phyloP scores from a whole-genome alignment of 2,329 filamentous ascomycete species.

The Epichloe gansuensis region DNA sequence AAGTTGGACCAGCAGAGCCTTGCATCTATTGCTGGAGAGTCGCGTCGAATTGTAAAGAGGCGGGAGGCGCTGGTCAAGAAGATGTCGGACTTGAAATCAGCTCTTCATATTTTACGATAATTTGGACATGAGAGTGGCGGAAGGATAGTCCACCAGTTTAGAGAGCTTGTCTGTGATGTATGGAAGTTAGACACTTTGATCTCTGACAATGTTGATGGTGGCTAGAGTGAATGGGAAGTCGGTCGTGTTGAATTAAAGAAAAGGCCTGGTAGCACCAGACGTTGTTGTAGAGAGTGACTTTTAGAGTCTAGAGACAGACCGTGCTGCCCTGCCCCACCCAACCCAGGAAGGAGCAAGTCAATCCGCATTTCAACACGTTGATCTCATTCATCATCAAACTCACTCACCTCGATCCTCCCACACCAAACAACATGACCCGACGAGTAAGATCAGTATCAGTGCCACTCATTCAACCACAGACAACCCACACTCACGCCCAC shows the following conservation, averaged over 20 bases:
- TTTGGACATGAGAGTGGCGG: not conserved
- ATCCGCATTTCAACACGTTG: too few relatives aligned
- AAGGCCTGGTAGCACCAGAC: too few relatives aligned
- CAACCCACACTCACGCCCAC: not conserved
- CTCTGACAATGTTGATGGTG: too few relatives aligned
- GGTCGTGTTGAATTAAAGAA: too few relatives aligned
- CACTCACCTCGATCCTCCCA: not conserved
- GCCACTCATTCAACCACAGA: not conserved
- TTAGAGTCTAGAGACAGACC: too few relatives aligned
- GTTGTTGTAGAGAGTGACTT: too few relatives aligned
- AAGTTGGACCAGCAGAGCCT: not conserved
- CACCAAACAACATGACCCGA: slow-evolving; percentile 17
- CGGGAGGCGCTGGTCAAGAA: slow-evolving; percentile 4
- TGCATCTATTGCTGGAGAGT: not conserved
- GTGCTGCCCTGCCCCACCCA: not conserved
- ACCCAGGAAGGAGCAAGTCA: too few relatives aligned
- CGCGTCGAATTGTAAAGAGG: not conserved
- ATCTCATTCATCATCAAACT: not conserved
- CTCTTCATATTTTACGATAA: slow-evolving; percentile 4
- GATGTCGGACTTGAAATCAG: slow-evolving; percentile 1
- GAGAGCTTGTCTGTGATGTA: too few relatives aligned
- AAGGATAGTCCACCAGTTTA: not conserved
- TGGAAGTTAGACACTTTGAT: too few relatives aligned
- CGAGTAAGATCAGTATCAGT: slow-evolving; percentile 15
- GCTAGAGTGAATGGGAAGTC: too few relatives aligned